Evolutionary conservation across 1,284 basidiomycete species (phyloP).

Genomic region (Chiua sp.): DNA sequence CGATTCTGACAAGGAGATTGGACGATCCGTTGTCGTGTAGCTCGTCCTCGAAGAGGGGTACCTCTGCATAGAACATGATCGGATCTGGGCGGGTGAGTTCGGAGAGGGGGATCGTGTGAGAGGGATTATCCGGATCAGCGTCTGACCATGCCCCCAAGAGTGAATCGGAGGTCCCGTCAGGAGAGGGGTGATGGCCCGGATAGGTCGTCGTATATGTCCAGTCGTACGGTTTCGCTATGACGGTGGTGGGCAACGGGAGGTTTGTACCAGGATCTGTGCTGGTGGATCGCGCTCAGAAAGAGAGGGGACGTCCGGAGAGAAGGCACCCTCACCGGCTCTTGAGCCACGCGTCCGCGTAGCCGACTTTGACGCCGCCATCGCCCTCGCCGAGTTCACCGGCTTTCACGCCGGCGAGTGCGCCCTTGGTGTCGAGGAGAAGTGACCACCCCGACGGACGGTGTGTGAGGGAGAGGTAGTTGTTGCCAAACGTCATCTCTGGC

Average conservation of each 20-base stretch:
- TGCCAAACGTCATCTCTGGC: conserved; percentile 98
- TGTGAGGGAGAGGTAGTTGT: conserved; percentile 76
- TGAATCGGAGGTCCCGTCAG: conserved; percentile 14
- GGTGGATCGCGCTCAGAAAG: conserved; percentile 20
- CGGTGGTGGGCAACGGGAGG: conserved; percentile 73
- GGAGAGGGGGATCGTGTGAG: conserved; percentile 77
- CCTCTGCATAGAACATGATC: conserved; percentile 94
- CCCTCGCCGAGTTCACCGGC: conserved; percentile 78
- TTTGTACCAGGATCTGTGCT: conserved; percentile 64
- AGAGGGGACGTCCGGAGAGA: background rate
- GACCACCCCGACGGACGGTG: conserved; percentile 67
- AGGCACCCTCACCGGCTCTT: conserved; percentile 70
- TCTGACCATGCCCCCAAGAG: conserved; percentile 53
- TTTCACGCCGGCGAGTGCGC: conserved; percentile 78
- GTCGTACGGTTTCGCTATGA: conserved; percentile 88
- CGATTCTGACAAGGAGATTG: conserved; percentile 81
- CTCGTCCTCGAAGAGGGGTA: conserved; percentile 93
- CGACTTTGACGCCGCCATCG: conserved; percentile 92
- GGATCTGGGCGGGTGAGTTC: conserved; percentile 91
- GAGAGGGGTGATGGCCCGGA: conserved; percentile 71
- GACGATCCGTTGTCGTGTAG: conserved; percentile 94
- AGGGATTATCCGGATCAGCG: conserved; percentile 56
- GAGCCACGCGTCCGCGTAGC: conserved; percentile 94
- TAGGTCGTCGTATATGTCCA: conserved; percentile 98
- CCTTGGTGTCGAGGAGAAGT: conserved; percentile 72